Evolutionary conservation across 305 asterid species (phyloP).

Genomic region (Euphrasia arctica): DNA sequence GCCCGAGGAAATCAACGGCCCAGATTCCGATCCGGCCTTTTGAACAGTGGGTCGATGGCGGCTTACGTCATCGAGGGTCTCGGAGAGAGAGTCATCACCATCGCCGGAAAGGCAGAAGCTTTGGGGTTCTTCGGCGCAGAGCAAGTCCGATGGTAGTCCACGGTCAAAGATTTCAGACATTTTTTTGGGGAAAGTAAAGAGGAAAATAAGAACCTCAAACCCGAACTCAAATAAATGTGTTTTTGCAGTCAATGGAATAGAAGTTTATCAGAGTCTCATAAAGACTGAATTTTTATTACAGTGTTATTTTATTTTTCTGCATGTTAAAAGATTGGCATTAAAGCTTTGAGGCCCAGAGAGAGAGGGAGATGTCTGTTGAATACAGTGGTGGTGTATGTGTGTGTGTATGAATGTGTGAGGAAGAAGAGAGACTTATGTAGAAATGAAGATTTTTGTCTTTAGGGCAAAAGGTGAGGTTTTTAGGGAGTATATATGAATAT

Average conservation of each 20-base stretch:
- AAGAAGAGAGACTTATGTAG: constrained; percentile 52
- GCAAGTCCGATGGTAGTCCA: constrained; percentile 39
- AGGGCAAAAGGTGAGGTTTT: constrained; percentile 51
- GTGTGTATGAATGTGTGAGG: constrained; percentile 13
- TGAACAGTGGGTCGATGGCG: constrained; percentile 27
- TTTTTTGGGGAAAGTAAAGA: not conserved
- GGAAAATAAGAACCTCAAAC: constrained; percentile 8
- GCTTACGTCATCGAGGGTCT: constrained; percentile 30
- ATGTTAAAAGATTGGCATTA: constrained; percentile 31
- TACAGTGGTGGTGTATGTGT: constrained; percentile 25
- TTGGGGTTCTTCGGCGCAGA: constrained; percentile 44
- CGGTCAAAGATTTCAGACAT: constrained; percentile 43
- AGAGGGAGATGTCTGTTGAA: constrained; percentile 25
- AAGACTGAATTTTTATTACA: constrained; percentile 30
- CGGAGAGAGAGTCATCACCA: constrained; percentile 36
- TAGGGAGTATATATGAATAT: constrained; percentile 24
- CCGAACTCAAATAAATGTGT: constrained; percentile 14
- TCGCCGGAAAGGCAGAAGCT: constrained; percentile 41
- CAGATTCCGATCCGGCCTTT: constrained; percentile 41
- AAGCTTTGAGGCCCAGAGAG: constrained; percentile 16
- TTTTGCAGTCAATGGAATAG: constrained; percentile 24
- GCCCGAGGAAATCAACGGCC: constrained; percentile 34
- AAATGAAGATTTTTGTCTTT: constrained; percentile 47
- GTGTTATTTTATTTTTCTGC: constrained; percentile 22
- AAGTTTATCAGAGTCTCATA: constrained; percentile 33